Base-by-base conservation (phyloP, 2,329 filamentous ascomycete species). In the Byssochlamys sp. region DNA sequence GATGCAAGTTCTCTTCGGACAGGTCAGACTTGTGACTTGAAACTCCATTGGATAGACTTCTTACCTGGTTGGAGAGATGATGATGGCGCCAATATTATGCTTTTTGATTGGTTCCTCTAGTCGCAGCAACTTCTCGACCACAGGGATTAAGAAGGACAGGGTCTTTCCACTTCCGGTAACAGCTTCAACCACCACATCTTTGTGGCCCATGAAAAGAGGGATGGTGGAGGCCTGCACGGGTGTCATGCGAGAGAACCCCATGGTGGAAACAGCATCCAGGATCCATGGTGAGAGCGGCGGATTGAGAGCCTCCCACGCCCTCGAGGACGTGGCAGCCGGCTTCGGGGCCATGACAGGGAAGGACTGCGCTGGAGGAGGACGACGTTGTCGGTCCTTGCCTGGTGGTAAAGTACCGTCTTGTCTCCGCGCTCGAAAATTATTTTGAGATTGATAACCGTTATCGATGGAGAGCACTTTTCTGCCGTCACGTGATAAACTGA, bases 161-260 rank as follows among this genome's bases (percentile, higher is more conserved):
- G 91, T 96, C 75, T 96, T 96, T 59, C 91, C 91, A 71, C 89
- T 94, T 11, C 91, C 91, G 2, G 91, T 96, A 3, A 95, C 91
- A 31, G 90, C 90, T 77, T 95, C 90, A 4, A 96, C 91, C 0
- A 96, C 91, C 3, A 95, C 89, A 73, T 96, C 91, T 68, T 95
- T 95, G 71, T 95, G 89, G 55, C 85, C 86, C 75, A 91, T 86
- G 70, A 96, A 94, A 55, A 96, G 82, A 11, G 91, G 90, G 63
- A 96, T 88, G 3, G 90, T 88, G 59, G 90, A 92, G 51, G 91
- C 90, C 75, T 97, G 92, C n/a, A 96, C 91, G 0, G 92, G 92
- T 2, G 91, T 96, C 81, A 94, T 91, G 71, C 88, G 86, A 61
- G 81, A 78, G 73, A 96, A 96, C 60, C 90, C 90, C 86, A 94